Evolutionary conservation across 2,329 filamentous ascomycete genomes (phyloP).

Genomic region (Scedosporium dehoogii): DNA sequence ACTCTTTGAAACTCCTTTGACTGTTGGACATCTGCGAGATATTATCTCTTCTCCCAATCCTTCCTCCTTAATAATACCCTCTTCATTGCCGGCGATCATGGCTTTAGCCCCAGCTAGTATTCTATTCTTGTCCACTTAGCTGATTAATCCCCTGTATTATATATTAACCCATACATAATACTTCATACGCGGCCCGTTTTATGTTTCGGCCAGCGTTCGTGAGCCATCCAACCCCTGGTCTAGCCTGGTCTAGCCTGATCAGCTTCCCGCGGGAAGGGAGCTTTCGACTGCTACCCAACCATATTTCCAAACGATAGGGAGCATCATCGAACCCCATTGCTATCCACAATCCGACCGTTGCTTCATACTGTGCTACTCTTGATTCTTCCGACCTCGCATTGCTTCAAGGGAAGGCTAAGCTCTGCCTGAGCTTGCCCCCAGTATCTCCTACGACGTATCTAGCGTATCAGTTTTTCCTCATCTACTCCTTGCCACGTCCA

Average conservation of each 20-base stretch:
- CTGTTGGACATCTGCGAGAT: not conserved
- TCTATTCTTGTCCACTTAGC: not conserved
- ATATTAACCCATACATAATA: not conserved
- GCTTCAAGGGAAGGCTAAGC: too few relatives aligned
- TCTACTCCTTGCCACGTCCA: constrained; percentile 12
- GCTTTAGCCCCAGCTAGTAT: not conserved
- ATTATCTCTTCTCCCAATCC: not conserved
- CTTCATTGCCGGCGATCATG: not conserved
- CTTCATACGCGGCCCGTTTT: not conserved
- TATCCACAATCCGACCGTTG: too few relatives aligned
- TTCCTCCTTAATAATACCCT: not conserved
- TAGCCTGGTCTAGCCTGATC: not conserved
- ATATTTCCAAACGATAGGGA: not conserved
- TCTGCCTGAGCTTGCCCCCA: not conserved
- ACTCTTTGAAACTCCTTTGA: not conserved
- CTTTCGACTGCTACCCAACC: not conserved
- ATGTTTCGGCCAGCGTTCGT: not conserved
- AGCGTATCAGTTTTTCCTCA: not conserved
- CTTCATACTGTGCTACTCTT: too few relatives aligned
- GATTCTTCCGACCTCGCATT: too few relatives aligned
- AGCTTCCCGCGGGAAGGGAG: not conserved
- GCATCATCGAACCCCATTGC: too few relatives aligned
- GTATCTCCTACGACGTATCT: not conserved
- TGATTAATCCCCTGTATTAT: not conserved
- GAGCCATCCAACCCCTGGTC: not conserved